Base-by-base conservation (phyloP, 23 red algal species). In the Cyanidium caldarium region DNA sequence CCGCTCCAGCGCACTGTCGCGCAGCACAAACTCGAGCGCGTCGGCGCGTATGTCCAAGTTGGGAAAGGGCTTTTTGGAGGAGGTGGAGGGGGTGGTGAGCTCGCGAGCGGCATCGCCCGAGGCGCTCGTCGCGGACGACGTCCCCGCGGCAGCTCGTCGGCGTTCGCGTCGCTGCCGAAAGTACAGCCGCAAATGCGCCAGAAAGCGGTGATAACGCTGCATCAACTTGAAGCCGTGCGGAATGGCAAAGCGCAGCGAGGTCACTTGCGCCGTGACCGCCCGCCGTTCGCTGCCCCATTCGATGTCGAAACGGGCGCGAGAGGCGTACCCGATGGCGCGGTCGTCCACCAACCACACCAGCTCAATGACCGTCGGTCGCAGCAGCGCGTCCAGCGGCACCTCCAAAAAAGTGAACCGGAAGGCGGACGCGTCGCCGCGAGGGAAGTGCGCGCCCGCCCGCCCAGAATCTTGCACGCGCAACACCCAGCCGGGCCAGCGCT, bases 151-250 rank as follows among this genome's bases (percentile, higher is more conserved):
- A 5, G 51, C 21, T 14, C 5, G 51, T 5, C 23, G 10, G 21
- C 19, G 21, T 28, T 7, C 21, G n/a, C 31, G 19, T 7, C 51
- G 51, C 19, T 61, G 31, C 31, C 51, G 51, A 28, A 61, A 61
- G 23, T 61, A 61, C n/a, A 61, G 51, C 23, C 51, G 10, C 23
- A 61, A 28, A 61, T 61, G 51, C 10, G 51, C 51, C 51, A 61
- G 21, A 61, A 61, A 61, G 10, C 19, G 51, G 51, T 61, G 19
- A 28, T 61, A 61, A 28, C 31, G 51, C 23, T 61, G 51, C 5
- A 61, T 5, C n/a, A 61, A 61, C 19, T 28, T 16, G 21, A 61
- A 61, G 5, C 51, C 51, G 31, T 61, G 21, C 7, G 51, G 51
- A 16, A 61, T 61, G n/a, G 19, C n/a, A 28, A 61, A 61, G 23